Conservation (phyloP, 371 early-diverging fungal genomes). For the Mortierella sp. region DNA sequence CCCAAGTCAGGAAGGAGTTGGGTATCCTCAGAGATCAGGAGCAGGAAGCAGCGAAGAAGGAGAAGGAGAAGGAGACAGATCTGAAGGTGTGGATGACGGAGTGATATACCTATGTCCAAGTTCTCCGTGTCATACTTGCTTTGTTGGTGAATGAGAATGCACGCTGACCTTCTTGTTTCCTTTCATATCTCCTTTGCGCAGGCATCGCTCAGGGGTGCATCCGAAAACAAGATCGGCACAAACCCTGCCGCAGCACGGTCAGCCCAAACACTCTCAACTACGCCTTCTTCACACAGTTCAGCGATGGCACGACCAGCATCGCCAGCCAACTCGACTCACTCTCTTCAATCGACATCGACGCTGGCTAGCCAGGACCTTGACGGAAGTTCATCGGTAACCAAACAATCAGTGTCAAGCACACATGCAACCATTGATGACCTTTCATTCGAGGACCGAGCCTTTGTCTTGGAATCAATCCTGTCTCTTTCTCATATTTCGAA, state of each 20-base stretch:
- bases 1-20: slow-evolving; percentile 40
- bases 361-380: slow-evolving; percentile 28
- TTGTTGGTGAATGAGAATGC: background rate
- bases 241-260: slow-evolving; percentile 1
- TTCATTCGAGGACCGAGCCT: slow-evolving; percentile 35
- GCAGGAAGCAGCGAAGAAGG: slow-evolving; percentile 33
- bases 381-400: slow-evolving; percentile 2
- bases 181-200: background rate
- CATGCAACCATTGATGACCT: slow-evolving; percentile 1
- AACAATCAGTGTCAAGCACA: slow-evolving; percentile 1
- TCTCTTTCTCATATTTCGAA: slow-evolving; percentile 24
- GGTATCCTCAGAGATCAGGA: slow-evolving; percentile 38
- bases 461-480: slow-evolving; percentile 45
- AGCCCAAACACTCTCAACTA: slow-evolving; percentile 5
- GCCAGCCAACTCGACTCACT: slow-evolving; percentile 30
- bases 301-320: slow-evolving; percentile 20
- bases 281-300: slow-evolving; percentile 11
- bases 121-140: background rate
- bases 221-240: slow-evolving; percentile 6
- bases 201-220: background rate
- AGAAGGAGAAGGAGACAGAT: slow-evolving; percentile 2
- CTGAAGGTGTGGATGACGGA: slow-evolving; percentile 12
- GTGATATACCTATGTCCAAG: background rate
- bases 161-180: background rate
- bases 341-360: slow-evolving; percentile 24